A percentile compares a stretch with the other conserved stretches of the same genome.
Evolutionary conservation across 805 yeast species (phyloP).

Genomic region (Candida adriatica): DNA sequence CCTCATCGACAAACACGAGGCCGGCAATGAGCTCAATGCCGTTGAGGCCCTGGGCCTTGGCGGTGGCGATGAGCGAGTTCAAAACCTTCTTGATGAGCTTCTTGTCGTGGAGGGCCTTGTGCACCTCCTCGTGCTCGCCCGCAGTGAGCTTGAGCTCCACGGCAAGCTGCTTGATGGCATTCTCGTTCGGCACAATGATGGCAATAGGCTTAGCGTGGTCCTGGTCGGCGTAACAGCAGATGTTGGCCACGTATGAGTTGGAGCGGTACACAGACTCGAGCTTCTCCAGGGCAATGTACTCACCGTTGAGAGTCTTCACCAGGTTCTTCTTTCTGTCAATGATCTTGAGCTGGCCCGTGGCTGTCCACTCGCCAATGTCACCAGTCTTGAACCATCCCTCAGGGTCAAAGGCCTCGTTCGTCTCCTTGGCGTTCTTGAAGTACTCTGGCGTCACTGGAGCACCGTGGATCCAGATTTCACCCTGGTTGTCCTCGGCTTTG

Average conservation of each 20-base stretch:
- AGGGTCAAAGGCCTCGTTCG: constrained; percentile 58
- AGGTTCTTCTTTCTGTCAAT: constrained; percentile 95
- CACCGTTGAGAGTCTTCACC: constrained; percentile 95
- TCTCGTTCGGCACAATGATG: constrained; percentile 76
- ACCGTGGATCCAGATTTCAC: constrained; percentile 84
- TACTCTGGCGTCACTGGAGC: constrained; percentile 67
- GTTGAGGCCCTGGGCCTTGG: constrained; percentile 67
- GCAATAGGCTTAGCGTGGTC: constrained; percentile 87
- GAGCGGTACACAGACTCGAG: constrained; percentile 89
- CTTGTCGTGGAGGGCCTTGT: constrained; percentile 43
- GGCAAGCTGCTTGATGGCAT: constrained; percentile 53
- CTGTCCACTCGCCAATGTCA: constrained; percentile 91
- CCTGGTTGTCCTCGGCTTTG: constrained; percentile 83
- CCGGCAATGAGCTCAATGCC: constrained; percentile 86
- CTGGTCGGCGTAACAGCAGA: constrained; percentile 91
- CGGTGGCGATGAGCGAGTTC: constrained; percentile 63
- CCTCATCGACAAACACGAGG: constrained; percentile 72
- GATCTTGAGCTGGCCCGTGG: constrained; percentile 69
- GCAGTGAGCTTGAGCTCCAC: constrained; percentile 46
- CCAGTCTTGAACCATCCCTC: constrained; percentile 96
- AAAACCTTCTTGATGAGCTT: constrained; percentile 49
- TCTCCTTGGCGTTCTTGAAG: constrained; percentile 78
- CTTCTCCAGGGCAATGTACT: constrained; percentile 94
- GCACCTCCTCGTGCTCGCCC: constrained; percentile 38
- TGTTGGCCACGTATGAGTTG: constrained; percentile 63